Conservation (phyloP, 495 filamentous ascomycete genomes). For the Bacidia gigantensis region DNA sequence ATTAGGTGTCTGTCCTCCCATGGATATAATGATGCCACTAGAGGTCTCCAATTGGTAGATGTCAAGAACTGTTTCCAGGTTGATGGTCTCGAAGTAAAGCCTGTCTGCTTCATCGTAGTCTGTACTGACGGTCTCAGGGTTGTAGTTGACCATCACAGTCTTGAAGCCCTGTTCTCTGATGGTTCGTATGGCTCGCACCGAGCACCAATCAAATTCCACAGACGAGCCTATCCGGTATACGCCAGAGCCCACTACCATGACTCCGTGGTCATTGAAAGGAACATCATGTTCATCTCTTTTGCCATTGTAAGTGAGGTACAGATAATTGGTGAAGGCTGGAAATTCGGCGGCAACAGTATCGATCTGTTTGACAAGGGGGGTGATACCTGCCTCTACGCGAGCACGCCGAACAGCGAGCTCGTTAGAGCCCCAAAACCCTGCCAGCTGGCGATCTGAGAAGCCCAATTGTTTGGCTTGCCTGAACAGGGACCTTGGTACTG, state of each 20-base stretch:
- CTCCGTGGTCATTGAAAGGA: conserved; percentile 70
- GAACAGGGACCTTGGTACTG: conserved; percentile 50
- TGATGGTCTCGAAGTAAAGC: conserved; percentile 97
- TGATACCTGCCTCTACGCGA: conserved; percentile 71
- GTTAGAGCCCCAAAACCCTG: conserved; percentile 85
- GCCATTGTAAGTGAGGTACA: conserved; percentile 93
- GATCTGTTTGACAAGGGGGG: conserved; percentile 89
- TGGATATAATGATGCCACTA: conserved; percentile 86
- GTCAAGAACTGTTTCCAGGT: conserved; percentile 83
- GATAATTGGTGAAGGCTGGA: conserved; percentile 88
- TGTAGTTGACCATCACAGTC: conserved; percentile 98
- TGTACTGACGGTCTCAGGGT: conserved; percentile 87
- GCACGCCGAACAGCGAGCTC: conserved; percentile 74
- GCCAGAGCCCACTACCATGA: conserved; percentile 93
- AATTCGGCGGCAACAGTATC: conserved; percentile 98
- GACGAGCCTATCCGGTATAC: conserved; percentile 97
- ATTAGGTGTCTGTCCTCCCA: conserved; percentile 97
- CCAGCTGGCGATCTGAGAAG: conserved; percentile 86
- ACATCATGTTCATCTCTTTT: conserved; percentile 76
- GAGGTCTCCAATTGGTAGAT: conserved; percentile 86
- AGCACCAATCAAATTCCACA: conserved; percentile 99
- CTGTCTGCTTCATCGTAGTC: conserved; percentile 95
- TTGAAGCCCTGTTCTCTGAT: conserved; percentile 78
- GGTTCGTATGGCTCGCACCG: conserved; percentile 89
- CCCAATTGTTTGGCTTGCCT: conserved; percentile 81